Conservation (phyloP, 139 green algal genomes). For the Klebsormidium nitens region DNA sequence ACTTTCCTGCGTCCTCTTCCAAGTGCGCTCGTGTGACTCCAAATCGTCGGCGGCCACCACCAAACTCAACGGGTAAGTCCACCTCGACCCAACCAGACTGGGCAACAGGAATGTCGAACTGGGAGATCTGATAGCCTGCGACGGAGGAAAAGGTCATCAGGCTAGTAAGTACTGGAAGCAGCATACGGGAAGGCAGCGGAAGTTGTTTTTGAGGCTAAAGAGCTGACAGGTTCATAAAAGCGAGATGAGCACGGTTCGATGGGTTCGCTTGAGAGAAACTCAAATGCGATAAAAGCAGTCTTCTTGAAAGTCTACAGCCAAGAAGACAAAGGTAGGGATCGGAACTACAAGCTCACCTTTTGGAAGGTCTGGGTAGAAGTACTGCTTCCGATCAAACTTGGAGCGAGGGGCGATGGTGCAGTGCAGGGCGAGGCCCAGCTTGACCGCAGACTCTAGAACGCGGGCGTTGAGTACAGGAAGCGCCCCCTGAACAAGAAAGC, state of each 20-base stretch:
- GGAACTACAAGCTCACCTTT: slow-evolving; percentile 66
- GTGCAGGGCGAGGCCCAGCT: slow-evolving; percentile 69
- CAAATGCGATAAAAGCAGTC: too few species aligned
- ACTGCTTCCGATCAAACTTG: slow-evolving; percentile 99
- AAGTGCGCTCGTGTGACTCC: slow-evolving; percentile 75
- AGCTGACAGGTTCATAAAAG: not conserved
- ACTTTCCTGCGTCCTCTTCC: slow-evolving; percentile 96
- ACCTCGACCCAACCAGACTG: slow-evolving; percentile 53
- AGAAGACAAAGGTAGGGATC: too few species aligned
- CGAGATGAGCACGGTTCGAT: not conserved
- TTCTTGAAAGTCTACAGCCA: too few species aligned
- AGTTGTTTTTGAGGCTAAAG: not conserved
- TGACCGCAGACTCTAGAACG: slow-evolving; percentile 21
- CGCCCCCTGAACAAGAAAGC: too few species aligned
- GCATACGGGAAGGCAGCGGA: not conserved
- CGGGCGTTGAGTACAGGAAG: slow-evolving; percentile 29
- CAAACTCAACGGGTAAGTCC: slow-evolving; percentile 45
- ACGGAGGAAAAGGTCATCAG: not conserved
- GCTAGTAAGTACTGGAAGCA: not conserved
- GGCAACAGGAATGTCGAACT: slow-evolving; percentile 81
- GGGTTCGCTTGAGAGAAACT: too few species aligned
- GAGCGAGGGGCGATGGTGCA: slow-evolving; percentile 60
- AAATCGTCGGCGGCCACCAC: slow-evolving; percentile 30
- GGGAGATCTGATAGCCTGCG: too few species aligned
- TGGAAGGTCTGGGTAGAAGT: slow-evolving; percentile 97